A percentile compares a stretch with the other conserved stretches of the same genome.
Evolutionary conservation across 2,329 filamentous ascomycete genomes (phyloP).

Genomic region (Atkinsonella texensis): DNA sequence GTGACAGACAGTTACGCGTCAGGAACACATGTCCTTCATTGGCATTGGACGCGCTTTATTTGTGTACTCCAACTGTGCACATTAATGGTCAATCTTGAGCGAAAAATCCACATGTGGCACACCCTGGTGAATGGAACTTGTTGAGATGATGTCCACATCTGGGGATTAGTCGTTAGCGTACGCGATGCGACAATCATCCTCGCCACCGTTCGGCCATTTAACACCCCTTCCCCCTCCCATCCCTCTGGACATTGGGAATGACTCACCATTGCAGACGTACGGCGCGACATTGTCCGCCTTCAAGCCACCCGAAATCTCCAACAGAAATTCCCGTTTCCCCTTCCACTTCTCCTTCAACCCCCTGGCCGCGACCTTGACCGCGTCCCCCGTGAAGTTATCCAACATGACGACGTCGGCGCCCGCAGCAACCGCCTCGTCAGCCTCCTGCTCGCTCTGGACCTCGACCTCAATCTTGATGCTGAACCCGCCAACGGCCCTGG

Average conservation of each 20-base stretch:
- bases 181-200: neutral
- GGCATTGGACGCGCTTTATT: too few species aligned
- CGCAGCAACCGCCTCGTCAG: slow-evolving; percentile 79
- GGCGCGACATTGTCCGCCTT: slow-evolving; percentile 70
- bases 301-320: slow-evolving; percentile 89
- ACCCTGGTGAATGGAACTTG: slow-evolving; percentile 93
- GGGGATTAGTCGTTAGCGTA: neutral
- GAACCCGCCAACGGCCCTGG: slow-evolving; percentile 77
- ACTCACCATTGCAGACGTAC: slow-evolving; percentile 65
- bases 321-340: slow-evolving; percentile 59
- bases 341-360: slow-evolving; percentile 72
- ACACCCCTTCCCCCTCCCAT: neutral
- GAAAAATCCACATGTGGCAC: slow-evolving; percentile 92
- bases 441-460: slow-evolving; percentile 77
- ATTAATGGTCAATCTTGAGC: slow-evolving; percentile 59
- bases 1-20: too few species aligned
- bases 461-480: slow-evolving; percentile 93
- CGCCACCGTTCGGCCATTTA: too few species aligned
- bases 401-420: slow-evolving; percentile 96
- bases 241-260: neutral
- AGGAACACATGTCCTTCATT: too few species aligned
- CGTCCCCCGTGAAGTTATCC: slow-evolving; percentile 82
- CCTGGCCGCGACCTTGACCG: slow-evolving; percentile 60
- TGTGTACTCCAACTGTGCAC: too few species aligned
- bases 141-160: slow-evolving; percentile 93